These are phyloP conservation scores for Leccinum insolens DNA, from an alignment of 1,284 basidiomycete species.

Conservation along the genomic window DNA sequence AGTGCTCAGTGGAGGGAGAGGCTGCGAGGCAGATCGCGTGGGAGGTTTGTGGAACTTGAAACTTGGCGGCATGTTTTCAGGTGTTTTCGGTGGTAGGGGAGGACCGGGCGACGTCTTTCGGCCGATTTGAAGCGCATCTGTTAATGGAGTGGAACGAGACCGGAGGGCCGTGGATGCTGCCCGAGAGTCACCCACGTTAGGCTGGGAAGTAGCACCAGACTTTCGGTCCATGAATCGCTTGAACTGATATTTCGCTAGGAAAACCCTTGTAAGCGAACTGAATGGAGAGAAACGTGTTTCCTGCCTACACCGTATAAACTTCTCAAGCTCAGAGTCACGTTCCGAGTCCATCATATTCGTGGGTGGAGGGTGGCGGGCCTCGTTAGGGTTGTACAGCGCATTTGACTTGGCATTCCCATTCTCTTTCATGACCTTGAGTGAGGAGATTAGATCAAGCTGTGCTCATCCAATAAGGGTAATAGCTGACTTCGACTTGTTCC, in stretches of 20 bases:
- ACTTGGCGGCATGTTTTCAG: conserved; percentile 29
- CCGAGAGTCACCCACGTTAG: conserved; percentile 48
- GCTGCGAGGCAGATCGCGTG: conserved; percentile 36
- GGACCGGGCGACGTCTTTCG: conserved; percentile 28
- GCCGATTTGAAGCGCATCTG: conserved; percentile 6
- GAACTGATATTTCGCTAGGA: conserved; percentile 73
- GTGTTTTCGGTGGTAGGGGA: conserved; percentile 32
- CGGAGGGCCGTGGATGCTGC: conserved; percentile 34
- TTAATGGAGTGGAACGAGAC: conserved; percentile 14
- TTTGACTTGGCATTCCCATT: conserved; percentile 82
- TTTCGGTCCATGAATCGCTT: conserved; percentile 57
- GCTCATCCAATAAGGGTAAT: conserved; percentile 12
- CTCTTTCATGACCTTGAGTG: conserved; percentile 63
- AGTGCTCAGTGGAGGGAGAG: conserved; percentile 23
- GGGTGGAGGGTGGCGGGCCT: conserved; percentile 75
- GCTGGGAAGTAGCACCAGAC: conserved; percentile 30
- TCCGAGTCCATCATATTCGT: conserved; percentile 78
- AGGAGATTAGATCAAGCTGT: conserved; percentile 14
- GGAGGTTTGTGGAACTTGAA: conserved; percentile 19
- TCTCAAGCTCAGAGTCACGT: conserved; percentile 83
- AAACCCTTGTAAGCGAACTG: conserved; percentile 3
- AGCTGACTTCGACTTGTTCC: conserved; percentile 79
- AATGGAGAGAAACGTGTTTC: background rate
- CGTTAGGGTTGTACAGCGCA: conserved; percentile 73
- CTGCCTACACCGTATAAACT: conserved; percentile 71